Percentiles rank a stretch among this genome's conserved stretches.
phyloP scores from a whole-genome alignment of 495 filamentous ascomycete genomes.

The Echria macrotheca region DNA sequence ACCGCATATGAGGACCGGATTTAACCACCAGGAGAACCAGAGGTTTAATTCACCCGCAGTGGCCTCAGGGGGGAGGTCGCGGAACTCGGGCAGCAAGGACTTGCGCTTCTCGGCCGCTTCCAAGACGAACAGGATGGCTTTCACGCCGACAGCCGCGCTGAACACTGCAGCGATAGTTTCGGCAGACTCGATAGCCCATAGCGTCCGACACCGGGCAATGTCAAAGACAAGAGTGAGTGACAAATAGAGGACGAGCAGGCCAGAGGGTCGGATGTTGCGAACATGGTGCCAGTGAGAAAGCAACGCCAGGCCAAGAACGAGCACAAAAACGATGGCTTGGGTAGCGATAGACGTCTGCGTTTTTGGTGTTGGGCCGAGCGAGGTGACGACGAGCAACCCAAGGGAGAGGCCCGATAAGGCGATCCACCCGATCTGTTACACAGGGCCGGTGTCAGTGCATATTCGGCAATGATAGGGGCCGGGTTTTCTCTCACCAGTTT shows the following conservation, averaged over 20 bases:
- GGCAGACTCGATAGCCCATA: constrained; percentile 22
- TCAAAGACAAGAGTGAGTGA: constrained; percentile 51
- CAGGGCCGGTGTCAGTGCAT: too few relatives aligned
- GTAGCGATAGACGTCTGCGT: too few relatives aligned
- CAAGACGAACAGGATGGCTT: not conserved
- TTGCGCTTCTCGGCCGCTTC: constrained; percentile 1
- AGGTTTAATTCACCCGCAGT: constrained; percentile 19
- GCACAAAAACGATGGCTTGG: too few relatives aligned
- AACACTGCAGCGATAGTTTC: constrained; percentile 2
- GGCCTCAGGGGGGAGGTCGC: constrained; percentile 16
- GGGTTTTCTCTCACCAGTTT: too few relatives aligned
- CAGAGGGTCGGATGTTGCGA: constrained; percentile 3
- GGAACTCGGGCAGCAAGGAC: constrained; percentile 44
- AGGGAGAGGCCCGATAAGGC: too few relatives aligned
- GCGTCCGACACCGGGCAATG: constrained; percentile 26
- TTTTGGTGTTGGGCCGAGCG: too few relatives aligned
- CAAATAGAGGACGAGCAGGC: constrained; percentile 49
- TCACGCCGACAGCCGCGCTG: not conserved
- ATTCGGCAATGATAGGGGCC: too few relatives aligned
- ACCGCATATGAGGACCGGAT: constrained; percentile 19
- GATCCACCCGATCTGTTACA: too few relatives aligned
- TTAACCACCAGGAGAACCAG: constrained; percentile 31
- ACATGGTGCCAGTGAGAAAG: too few relatives aligned
- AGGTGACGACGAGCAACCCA: too few relatives aligned
- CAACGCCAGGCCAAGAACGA: too few relatives aligned